A percentile compares a stretch with the other conserved stretches of the same genome.
Evolutionary conservation across 345 rosid species (phyloP).

Genomic region (Sonneratia caseolaris): DNA sequence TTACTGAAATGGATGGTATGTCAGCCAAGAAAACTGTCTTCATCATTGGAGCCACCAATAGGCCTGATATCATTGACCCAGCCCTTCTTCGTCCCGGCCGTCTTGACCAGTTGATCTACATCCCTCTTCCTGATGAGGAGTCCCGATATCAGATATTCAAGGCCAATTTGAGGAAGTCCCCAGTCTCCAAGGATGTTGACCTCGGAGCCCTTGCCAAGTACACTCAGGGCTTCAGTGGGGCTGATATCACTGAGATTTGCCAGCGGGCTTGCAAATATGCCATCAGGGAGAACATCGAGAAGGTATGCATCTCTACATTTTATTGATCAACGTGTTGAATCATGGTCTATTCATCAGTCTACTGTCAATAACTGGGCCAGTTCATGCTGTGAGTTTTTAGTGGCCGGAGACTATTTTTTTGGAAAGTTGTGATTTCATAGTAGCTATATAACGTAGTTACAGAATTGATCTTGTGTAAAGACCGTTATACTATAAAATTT

Average conservation of each 20-base stretch:
- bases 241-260: slow-evolving; percentile 92
- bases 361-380: no score
- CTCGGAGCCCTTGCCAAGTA: slow-evolving; percentile 80
- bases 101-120: slow-evolving; percentile 87
- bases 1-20: slow-evolving; percentile 99
- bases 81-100: slow-evolving; percentile 93
- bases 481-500: no score
- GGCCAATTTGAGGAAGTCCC: slow-evolving; percentile 87
- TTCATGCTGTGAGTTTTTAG: no score
- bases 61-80: slow-evolving; percentile 90
- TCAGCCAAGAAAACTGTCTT: slow-evolving; percentile 93
- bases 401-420: no score
- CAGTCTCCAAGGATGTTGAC: slow-evolving; percentile 76
- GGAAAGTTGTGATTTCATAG: no score
- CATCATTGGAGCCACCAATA: slow-evolving; percentile 91
- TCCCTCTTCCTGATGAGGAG: slow-evolving; percentile 90
- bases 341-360: background rate
- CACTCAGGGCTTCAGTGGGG: slow-evolving; percentile 92
- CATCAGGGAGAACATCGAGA: slow-evolving; percentile 87
- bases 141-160: slow-evolving; percentile 75
- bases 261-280: slow-evolving; percentile 94
- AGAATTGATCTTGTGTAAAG: no score
- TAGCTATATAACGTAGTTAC: no score
- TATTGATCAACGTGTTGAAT: slow-evolving; percentile 6
- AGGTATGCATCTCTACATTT: slow-evolving; percentile 30